Evolutionary conservation across 2,329 filamentous ascomycete species (phyloP).

Genomic region (Phialophora chinensis): DNA sequence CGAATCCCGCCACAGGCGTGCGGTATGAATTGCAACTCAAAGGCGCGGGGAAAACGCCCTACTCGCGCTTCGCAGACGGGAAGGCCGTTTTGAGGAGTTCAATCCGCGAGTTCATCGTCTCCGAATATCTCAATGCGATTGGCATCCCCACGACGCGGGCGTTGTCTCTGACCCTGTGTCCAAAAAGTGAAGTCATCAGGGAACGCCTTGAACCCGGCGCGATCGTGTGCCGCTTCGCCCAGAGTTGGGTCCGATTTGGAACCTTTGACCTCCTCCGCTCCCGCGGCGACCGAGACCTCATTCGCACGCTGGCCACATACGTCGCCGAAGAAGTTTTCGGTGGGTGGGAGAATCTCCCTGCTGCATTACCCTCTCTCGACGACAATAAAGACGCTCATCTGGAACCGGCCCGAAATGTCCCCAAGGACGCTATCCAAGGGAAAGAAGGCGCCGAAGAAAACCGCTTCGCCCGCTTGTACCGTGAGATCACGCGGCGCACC

Average conservation of each 20-base stretch:
- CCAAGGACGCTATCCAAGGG: constrained; percentile 68
- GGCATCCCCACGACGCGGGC: constrained; percentile 86
- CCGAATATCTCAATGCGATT: constrained; percentile 82
- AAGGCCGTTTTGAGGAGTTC: constrained; percentile 91
- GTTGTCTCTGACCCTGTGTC: constrained; percentile 77
- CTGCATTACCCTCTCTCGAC: constrained; percentile 48
- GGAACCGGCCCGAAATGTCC: constrained; percentile 59
- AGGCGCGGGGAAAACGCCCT: constrained; percentile 89
- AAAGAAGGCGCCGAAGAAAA: constrained; percentile 75
- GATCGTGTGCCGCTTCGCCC: constrained; percentile 88
- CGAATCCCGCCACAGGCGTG: constrained; percentile 71
- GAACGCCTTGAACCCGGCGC: constrained; percentile 88
- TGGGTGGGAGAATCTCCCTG: constrained; percentile 85
- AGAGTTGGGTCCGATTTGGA: constrained; percentile 90
- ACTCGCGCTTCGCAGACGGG: constrained; percentile 94
- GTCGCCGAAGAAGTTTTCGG: constrained; percentile 85
- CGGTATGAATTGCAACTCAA: constrained; percentile 94
- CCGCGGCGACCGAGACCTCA: constrained; percentile 75
- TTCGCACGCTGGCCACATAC: constrained; percentile 78
- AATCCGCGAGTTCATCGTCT: constrained; percentile 92
- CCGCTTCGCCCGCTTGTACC: constrained; percentile 82
- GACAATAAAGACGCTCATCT: constrained; percentile 44
- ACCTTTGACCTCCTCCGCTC: constrained; percentile 91
- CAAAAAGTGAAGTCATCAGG: constrained; percentile 73
- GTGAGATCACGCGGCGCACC: constrained; percentile 84